phyloP scores from a whole-genome alignment of 208 protist species.

The Vickermania spadyakhi region DNA sequence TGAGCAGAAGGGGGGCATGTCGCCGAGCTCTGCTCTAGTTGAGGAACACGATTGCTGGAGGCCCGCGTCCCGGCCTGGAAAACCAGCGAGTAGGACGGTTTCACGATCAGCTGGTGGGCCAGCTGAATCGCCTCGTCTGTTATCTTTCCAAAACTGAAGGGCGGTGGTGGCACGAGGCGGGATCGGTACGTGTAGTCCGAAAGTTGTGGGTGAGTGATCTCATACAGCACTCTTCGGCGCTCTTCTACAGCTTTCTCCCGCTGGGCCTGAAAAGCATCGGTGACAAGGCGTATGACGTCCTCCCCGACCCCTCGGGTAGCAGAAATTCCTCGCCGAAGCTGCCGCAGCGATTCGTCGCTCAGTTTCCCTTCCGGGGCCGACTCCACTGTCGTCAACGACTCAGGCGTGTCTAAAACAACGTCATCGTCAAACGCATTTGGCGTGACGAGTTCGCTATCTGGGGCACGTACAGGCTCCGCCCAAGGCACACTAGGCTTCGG shows the following conservation, averaged over 20 bases:
- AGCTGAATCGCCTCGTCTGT: slow-evolving; percentile 54
- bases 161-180: slow-evolving; percentile 83
- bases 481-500: background rate
- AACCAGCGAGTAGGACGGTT: slow-evolving; percentile 69
- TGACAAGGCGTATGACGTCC: slow-evolving; percentile 82
- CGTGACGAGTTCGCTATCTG: too few species aligned
- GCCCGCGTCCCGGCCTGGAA: slow-evolving; percentile 42
- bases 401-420: slow-evolving; percentile 32
- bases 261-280: slow-evolving; percentile 64
- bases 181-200: slow-evolving; percentile 77
- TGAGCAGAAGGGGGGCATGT: background rate
- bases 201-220: slow-evolving; percentile 74
- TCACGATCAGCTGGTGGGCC: slow-evolving; percentile 61
- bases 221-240: slow-evolving; percentile 70
- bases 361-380: background rate
- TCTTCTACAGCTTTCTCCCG: slow-evolving; percentile 40
- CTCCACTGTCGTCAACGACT: slow-evolving; percentile 12
- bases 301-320: slow-evolving; percentile 48
- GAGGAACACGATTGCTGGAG: slow-evolving; percentile 8
- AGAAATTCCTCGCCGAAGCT: slow-evolving; percentile 5
- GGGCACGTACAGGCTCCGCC: background rate
- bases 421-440: slow-evolving; percentile 35
- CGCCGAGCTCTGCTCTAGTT: background rate
- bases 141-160: slow-evolving; percentile 76
- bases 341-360: background rate